Conservation (phyloP, 345 rosid species). For the Pugionium cornutum region DNA sequence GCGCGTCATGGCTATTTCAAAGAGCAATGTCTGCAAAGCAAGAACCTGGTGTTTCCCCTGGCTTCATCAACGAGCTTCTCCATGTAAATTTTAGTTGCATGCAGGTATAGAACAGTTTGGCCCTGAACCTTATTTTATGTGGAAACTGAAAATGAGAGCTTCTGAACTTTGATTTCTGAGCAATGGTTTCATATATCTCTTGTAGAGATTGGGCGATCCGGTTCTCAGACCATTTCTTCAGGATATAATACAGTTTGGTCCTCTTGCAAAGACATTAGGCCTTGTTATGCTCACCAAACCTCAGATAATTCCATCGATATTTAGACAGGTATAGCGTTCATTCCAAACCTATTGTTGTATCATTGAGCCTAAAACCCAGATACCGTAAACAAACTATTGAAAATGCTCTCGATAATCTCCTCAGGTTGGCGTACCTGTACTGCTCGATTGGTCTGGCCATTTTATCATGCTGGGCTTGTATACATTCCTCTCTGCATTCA, state of each 20-base stretch:
- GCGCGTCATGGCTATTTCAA: constrained; percentile 93
- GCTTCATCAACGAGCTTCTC: constrained; percentile 88
- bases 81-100: constrained; percentile 72
- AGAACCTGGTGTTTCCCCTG: constrained; percentile 57
- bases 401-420: constrained; percentile 14
- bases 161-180: constrained; percentile 12
- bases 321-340: constrained; percentile 62
- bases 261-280: constrained; percentile 89
- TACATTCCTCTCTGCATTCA: constrained; percentile 72
- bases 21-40: constrained; percentile 91
- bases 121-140: constrained; percentile 8
- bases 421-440: constrained; percentile 80
- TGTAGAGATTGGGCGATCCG: constrained; percentile 78
- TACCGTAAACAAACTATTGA: constrained; percentile 1
- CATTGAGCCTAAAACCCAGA: constrained; percentile 5
- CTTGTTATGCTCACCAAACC: constrained; percentile 88
- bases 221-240: constrained; percentile 94
- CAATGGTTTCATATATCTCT: constrained; percentile 26
- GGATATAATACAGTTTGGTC: constrained; percentile 84
- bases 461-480: constrained; percentile 83
- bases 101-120: constrained; percentile 52
- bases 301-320: constrained; percentile 76
- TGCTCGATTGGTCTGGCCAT: constrained; percentile 81
- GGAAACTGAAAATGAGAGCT: constrained; percentile 1
- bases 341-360: background rate